Evolutionary conservation across 208 protist species (phyloP).

Genomic region (Novymonas esmeraldas): DNA sequence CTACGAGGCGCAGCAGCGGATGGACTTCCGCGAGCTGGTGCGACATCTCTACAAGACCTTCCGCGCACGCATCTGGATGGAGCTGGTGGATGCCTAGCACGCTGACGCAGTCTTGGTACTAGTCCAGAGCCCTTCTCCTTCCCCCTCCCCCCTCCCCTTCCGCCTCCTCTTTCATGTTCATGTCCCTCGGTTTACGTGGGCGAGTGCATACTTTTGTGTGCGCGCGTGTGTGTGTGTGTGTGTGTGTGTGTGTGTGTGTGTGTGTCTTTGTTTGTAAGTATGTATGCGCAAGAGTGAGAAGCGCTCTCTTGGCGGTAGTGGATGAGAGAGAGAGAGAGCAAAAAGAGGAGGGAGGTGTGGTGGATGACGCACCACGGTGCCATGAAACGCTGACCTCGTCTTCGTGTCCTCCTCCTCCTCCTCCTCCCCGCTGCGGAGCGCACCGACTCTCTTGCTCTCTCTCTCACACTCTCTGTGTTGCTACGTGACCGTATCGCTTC

Average conservation of each 20-base stretch:
- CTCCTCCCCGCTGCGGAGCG: too few relatives aligned
- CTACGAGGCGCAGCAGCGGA: slow-evolving; percentile 86
- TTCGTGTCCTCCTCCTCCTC: too few relatives aligned
- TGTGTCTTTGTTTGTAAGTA: not conserved
- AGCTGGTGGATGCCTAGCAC: slow-evolving; percentile 60
- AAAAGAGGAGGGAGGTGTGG: not conserved
- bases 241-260: not conserved
- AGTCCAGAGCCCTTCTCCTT: not conserved
- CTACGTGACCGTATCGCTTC: too few relatives aligned
- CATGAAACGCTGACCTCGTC: too few relatives aligned
- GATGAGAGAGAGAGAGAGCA: not conserved
- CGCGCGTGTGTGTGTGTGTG: not conserved
- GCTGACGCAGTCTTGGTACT: not conserved
- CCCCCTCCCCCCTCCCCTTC: not conserved
- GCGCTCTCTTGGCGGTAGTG: too few relatives aligned
- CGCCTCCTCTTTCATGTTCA: too few relatives aligned
- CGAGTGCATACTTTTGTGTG: not conserved
- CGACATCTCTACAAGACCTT: slow-evolving; percentile 91
- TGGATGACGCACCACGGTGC: too few relatives aligned
- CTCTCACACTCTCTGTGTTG: too few relatives aligned
- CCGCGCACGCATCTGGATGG: slow-evolving; percentile 92
- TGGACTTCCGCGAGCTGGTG: slow-evolving; percentile 91
- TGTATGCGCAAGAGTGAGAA: too few relatives aligned
- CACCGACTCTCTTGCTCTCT: too few relatives aligned
- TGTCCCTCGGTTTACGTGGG: too few relatives aligned